phyloP scores from a whole-genome alignment of 2,329 filamentous ascomycete species.

The Neonectria faginata region DNA sequence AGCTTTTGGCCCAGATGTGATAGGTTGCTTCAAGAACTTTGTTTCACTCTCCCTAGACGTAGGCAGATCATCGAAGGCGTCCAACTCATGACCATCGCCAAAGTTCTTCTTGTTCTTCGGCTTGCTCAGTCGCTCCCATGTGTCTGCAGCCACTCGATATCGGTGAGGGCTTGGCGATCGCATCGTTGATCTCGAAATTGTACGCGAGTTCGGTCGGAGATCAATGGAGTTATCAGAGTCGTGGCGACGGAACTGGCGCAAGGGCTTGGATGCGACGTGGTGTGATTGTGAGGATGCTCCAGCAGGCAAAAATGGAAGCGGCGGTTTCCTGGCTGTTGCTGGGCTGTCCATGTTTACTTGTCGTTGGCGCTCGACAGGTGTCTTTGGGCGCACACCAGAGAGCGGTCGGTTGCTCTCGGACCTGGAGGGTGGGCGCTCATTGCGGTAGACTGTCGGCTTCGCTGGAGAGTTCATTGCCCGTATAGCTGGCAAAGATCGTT shows the following conservation, averaged over 20 bases:
- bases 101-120: constrained; percentile 72
- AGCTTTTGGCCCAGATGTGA: constrained; percentile 75
- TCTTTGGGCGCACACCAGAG: constrained; percentile 72
- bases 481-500: constrained; percentile 73
- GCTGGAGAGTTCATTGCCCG: constrained; percentile 62
- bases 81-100: constrained; percentile 92
- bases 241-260: constrained; percentile 80
- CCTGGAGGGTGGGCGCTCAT: constrained; percentile 71
- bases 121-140: constrained; percentile 77
- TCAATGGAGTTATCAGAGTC: constrained; percentile 80
- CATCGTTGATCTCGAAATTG: constrained; percentile 68
- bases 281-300: constrained; percentile 82
- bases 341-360: constrained; percentile 61
- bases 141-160: constrained; percentile 59
- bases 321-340: constrained; percentile 68
- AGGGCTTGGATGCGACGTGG: constrained; percentile 77
- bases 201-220: constrained; percentile 66
- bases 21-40: constrained; percentile 83
- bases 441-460: constrained; percentile 60
- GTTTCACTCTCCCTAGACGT: constrained; percentile 86
- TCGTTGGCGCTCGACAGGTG: constrained; percentile 73
- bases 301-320: constrained; percentile 82
- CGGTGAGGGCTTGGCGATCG: constrained; percentile 71
- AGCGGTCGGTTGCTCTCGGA: constrained; percentile 64
- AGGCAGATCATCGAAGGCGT: constrained; percentile 93